A percentile compares a stretch with the other conserved stretches of the same genome.
Conservation (phyloP, 768 basidiomycete species). For the Amanita pallidorosea region DNA sequence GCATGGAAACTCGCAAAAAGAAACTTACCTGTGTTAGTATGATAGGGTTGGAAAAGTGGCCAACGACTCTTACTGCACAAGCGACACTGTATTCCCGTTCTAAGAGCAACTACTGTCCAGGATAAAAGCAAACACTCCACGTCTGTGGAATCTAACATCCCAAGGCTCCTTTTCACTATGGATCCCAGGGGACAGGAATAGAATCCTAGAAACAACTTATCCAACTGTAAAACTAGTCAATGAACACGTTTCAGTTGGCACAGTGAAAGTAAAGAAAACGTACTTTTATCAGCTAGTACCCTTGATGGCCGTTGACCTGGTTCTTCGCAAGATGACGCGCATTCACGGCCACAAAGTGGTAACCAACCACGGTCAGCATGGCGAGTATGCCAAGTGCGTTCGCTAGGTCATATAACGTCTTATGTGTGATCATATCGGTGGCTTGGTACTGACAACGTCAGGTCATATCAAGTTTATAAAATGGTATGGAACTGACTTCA, state of each 20-base stretch:
- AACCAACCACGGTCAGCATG: constrained; percentile 80
- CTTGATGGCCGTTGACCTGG: not conserved
- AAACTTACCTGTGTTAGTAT: too few relatives aligned
- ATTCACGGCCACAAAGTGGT: constrained; percentile 88
- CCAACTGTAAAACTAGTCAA: not conserved
- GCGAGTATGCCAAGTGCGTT: constrained; percentile 77
- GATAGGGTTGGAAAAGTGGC: not conserved
- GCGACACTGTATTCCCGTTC: not conserved
- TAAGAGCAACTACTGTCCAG: not conserved
- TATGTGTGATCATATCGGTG: constrained; percentile 71
- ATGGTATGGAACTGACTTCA: not conserved
- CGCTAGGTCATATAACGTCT: constrained; percentile 72
- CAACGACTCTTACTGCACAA: not conserved
- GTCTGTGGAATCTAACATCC: not conserved
- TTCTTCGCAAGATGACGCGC: constrained; percentile 27
- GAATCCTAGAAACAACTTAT: not conserved
- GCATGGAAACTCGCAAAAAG: too few relatives aligned
- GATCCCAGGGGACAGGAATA: not conserved
- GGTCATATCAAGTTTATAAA: too few relatives aligned
- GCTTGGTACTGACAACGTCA: not conserved
- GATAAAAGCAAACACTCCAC: not conserved
- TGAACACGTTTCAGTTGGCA: not conserved
- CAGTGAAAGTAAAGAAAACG: not conserved
- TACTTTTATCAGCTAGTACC: not conserved
- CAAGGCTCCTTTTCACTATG: not conserved